These are phyloP conservation scores for Aureobasidium vineae DNA, from an alignment of 2,329 filamentous ascomycete genomes.

Conservation along the genomic window DNA sequence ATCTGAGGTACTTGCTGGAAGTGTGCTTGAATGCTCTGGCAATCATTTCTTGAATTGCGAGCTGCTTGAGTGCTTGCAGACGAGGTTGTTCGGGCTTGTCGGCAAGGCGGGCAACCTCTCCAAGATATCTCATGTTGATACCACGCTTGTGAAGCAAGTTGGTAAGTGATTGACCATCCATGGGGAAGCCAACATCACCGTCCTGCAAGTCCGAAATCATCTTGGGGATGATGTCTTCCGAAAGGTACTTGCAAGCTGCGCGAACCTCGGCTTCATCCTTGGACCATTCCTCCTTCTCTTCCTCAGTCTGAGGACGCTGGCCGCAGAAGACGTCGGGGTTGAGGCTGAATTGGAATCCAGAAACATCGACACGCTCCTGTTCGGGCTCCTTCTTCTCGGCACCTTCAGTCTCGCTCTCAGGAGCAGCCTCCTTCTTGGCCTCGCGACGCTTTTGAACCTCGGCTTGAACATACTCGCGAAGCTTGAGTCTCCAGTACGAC, in stretches of 20 bases:
- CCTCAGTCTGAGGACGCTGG: slow-evolving; percentile 82
- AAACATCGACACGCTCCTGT: slow-evolving; percentile 76
- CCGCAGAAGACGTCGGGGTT: slow-evolving; percentile 97
- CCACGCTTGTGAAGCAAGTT: slow-evolving; percentile 91
- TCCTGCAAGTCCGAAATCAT: slow-evolving; percentile 84
- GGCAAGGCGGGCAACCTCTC: slow-evolving; percentile 69
- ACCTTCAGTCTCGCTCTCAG: slow-evolving; percentile 34
- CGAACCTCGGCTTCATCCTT: slow-evolving; percentile 87
- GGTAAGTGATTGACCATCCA: slow-evolving; percentile 93
- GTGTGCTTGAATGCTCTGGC: slow-evolving; percentile 95
- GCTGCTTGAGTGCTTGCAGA: slow-evolving; percentile 71
- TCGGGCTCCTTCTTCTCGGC: slow-evolving; percentile 38
- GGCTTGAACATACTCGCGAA: slow-evolving; percentile 81
- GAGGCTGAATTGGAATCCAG: slow-evolving; percentile 80
- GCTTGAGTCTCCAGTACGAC: slow-evolving; percentile 75
- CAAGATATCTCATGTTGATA: slow-evolving; percentile 96
- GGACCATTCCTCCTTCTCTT: slow-evolving; percentile 79
- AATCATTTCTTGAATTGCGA: slow-evolving; percentile 89
- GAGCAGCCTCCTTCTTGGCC: slow-evolving; percentile 38
- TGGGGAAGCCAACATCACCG: slow-evolving; percentile 93
- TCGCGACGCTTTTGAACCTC: slow-evolving; percentile 66
- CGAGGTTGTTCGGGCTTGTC: slow-evolving; percentile 63
- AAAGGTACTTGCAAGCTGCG: slow-evolving; percentile 75
- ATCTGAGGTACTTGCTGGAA: slow-evolving; percentile 72
- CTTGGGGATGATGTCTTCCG: slow-evolving; percentile 74